phyloP scores from a whole-genome alignment of 306 rosid species.

The Alnus rubra region DNA sequence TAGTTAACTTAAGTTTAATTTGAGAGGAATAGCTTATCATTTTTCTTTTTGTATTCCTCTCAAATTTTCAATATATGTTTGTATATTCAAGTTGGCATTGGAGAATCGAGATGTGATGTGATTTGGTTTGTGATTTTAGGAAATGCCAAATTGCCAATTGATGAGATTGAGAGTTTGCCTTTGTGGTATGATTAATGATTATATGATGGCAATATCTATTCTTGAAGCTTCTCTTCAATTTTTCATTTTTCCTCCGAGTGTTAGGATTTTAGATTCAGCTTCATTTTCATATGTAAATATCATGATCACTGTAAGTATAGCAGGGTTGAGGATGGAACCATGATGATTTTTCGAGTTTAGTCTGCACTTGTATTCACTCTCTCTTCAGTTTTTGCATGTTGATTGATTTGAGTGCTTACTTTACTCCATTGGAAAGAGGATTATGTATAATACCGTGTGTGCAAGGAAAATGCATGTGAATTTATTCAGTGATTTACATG shows the following conservation, averaged over 20 bases:
- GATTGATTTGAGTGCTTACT: neutral
- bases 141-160: too few relatives aligned
- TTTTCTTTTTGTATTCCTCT: too few relatives aligned
- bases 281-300: too few relatives aligned
- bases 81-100: too few relatives aligned
- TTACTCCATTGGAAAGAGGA: neutral
- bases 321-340: constrained; percentile 24
- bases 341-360: neutral
- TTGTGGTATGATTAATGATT: too few relatives aligned
- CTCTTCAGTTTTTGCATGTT: neutral
- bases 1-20: too few relatives aligned
- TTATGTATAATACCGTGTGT: neutral
- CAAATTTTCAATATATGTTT: too few relatives aligned
- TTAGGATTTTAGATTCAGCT: constrained; percentile 9
- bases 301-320: neutral
- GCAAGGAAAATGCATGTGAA: neutral
- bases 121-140: too few relatives aligned
- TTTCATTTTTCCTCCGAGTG: neutral
- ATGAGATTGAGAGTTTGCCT: too few relatives aligned
- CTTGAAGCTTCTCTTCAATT: neutral
- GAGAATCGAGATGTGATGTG: too few relatives aligned
- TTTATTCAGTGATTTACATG: neutral
- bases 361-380: neutral
- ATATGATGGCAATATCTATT: too few relatives aligned
- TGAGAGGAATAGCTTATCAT: too few relatives aligned